Percentiles rank a stretch among this genome's conserved stretches.
Conservation (phyloP, 1,284 basidiomycete species). For the Tylopilus sp. region DNA sequence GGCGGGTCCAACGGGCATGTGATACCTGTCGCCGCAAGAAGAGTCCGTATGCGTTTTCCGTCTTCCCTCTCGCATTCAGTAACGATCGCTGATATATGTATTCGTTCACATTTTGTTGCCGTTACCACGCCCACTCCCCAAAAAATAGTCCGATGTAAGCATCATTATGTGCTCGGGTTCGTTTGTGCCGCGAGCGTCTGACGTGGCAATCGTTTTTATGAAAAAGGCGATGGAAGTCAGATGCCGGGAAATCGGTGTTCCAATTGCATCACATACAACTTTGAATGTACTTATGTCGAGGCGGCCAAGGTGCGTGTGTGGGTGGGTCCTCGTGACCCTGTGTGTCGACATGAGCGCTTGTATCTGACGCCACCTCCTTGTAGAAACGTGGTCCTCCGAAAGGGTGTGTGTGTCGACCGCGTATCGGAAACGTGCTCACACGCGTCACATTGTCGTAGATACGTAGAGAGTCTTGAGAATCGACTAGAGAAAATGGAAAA, state of each 20-base stretch:
- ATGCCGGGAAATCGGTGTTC: slow-evolving; percentile 73
- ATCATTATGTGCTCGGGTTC: too few species aligned
- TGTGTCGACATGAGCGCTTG: not conserved
- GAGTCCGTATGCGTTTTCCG: slow-evolving; percentile 40
- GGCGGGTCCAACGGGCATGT: slow-evolving; percentile 71
- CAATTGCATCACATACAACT: slow-evolving; percentile 71
- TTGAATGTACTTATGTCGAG: slow-evolving; percentile 78
- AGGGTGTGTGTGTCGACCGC: slow-evolving; percentile 48
- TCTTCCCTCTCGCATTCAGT: not conserved
- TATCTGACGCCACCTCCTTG: not conserved
- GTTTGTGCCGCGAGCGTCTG: too few species aligned
- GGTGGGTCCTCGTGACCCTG: not conserved
- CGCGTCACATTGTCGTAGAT: slow-evolving; percentile 40
- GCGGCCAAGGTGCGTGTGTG: slow-evolving; percentile 59
- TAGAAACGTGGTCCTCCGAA: slow-evolving; percentile 86
- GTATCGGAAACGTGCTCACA: not conserved
- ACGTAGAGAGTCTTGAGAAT: slow-evolving; percentile 72
- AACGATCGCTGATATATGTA: slow-evolving; percentile 7
- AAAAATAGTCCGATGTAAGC: slow-evolving; percentile 61
- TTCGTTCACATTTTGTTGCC: not conserved
- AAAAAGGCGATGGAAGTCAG: slow-evolving; percentile 61
- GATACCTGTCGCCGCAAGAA: slow-evolving; percentile 76
- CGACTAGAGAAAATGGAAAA: slow-evolving; percentile 71
- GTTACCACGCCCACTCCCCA: too few species aligned
- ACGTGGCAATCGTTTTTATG: too few species aligned